Conservation (phyloP, 768 basidiomycete genomes). For the Hygrophorus pudorinus region DNA sequence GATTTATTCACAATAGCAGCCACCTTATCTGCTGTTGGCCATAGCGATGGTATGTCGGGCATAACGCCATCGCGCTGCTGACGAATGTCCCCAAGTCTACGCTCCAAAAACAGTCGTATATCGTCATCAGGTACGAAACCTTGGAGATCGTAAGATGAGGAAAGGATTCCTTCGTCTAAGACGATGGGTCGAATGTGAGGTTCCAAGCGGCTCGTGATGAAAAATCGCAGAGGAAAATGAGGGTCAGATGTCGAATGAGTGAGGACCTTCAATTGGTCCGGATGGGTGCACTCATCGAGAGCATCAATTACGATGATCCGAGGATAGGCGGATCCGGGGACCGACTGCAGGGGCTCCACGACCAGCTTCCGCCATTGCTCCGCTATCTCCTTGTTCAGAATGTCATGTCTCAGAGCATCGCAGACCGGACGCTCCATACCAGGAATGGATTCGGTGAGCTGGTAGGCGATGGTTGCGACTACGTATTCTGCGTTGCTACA, state of each 20-base stretch:
- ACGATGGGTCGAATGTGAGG: constrained; percentile 12
- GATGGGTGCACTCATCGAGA: constrained; percentile 18
- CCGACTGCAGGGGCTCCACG: constrained; percentile 6
- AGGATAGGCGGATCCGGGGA: background rate
- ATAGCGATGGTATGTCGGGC: background rate
- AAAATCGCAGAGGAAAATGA: constrained; percentile 13
- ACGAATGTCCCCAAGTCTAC: constrained; percentile 10
- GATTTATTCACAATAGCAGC: constrained; percentile 13
- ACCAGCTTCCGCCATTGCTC: constrained; percentile 13
- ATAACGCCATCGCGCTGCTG: constrained; percentile 3
- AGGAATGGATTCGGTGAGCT: constrained; percentile 12
- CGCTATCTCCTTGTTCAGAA: constrained; percentile 10
- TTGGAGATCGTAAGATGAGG: background rate
- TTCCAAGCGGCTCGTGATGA: constrained; percentile 20
- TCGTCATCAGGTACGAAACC: constrained; percentile 7
- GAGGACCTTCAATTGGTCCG: constrained; percentile 8
- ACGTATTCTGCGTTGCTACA: constrained; percentile 15
- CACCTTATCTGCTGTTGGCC: constrained; percentile 15
- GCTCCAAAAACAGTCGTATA: constrained; percentile 11
- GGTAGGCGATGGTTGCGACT: constrained; percentile 21
- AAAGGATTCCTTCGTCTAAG: background rate
- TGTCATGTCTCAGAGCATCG: constrained; percentile 6
- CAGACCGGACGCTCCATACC: constrained; percentile 2
- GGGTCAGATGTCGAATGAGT: background rate
- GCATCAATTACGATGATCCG: constrained; percentile 16